Evolutionary conservation across 2,329 filamentous ascomycete species (phyloP), one percentile per base, ranked within the genome.

Genomic region (Trichoderma sp.): DNA sequence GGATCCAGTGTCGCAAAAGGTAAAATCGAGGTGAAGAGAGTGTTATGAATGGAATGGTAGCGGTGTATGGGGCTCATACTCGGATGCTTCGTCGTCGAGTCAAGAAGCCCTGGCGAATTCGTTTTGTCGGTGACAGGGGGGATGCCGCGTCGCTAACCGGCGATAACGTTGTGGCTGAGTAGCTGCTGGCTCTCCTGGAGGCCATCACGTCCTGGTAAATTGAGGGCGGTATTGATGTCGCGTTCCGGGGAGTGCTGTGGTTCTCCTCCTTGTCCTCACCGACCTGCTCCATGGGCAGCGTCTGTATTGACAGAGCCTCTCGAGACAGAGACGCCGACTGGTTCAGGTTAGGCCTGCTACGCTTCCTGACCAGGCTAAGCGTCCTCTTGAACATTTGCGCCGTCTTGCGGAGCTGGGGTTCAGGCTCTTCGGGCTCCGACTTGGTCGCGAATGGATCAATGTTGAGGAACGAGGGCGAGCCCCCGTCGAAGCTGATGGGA

Each of bases 331-430:
- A 76, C 36, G 80, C 80, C 58, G 80, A 77, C 13, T 78, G 74
- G 74, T 80, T 82, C 73, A 89, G 81, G 28, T 81, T 81, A 8
- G 85, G 85, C 69, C 83, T 83, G 81, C 87, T 89, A 74, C 85
- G 84, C 83, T 88, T 88, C 76, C 84, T 83, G 63, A 85, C 85
- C 34, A 90, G 80, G 75, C 83, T 88, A 57, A 89, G 79, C 3
- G 87, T 87, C 75, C 86, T 84, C 76, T 85, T 87, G 73, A 89
- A 83, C 70, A 88, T 81, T 36, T 80, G 80, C 1, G 85, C 83
- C 13, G 84, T 84, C 78, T 79, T 84, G 26, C 85, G 83, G 4
- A 82, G 78, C 73, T 82, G 81, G 6, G 78, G 77, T 43, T 68
- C 66, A 9, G 66, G 76, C 36, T 82, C 76, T 12, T 79, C 76